Evolutionary conservation across 345 rosid genomes (phyloP), one percentile per base, ranked within the genome.

Genomic region (Ailanthus altissimus): DNA sequence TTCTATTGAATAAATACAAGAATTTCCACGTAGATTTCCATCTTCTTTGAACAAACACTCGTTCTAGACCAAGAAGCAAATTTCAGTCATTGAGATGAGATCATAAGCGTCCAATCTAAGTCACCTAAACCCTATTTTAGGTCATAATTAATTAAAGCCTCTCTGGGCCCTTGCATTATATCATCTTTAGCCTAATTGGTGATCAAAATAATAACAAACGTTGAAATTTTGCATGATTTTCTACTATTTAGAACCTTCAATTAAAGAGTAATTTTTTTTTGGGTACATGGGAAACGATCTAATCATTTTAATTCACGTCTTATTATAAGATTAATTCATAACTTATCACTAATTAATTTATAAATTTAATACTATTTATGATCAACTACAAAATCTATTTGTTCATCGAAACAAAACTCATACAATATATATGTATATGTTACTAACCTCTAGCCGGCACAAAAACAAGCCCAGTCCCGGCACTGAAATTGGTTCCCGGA

Each of bases 391-490:
- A n/a, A n/a, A n/a, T n/a, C n/a, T n/a, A n/a, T n/a, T n/a, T n/a
- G n/a, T n/a, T n/a, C n/a, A n/a, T n/a, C n/a, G n/a, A n/a, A n/a
- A n/a, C n/a, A n/a, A n/a, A n/a, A n/a, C n/a, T n/a, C n/a, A n/a
- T n/a, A n/a, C n/a, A n/a, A n/a, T n/a, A n/a, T n/a, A n/a, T n/a
- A n/a, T n/a, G n/a, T n/a, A n/a, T n/a, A n/a, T n/a, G n/a, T n/a
- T 9, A 77, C 80, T 65, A 23, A 89, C 90, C 92, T 85, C 60
- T 85, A 0, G 85, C 89, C 83, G 89, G 90, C 81, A 89, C 70
- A 54, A 71, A 85, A 60, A 84, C 83, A 12, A 89, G 80, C 25
- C 89, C 90, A 42, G 21, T 67, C 47, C 86, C 90, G 1, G 74
- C 79, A 12, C 70, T 69, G 36, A 89, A 87, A 77, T 86, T 28